These are phyloP conservation scores for Spinellus fusiger DNA, from an alignment of 192 early-diverging fungal species.

Conservation along the genomic window DNA sequence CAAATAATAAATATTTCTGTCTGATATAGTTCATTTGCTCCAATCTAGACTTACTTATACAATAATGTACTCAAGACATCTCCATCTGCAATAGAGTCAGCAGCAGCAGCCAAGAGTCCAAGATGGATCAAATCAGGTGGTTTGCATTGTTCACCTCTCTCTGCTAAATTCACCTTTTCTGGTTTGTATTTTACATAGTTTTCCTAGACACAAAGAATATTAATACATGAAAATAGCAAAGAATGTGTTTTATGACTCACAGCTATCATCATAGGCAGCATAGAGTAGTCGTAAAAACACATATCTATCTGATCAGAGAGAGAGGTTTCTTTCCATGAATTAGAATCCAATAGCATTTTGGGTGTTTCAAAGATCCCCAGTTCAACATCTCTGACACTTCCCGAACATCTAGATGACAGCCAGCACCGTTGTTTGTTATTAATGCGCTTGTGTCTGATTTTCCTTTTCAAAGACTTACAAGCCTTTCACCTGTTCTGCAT, in stretches of 20 bases:
- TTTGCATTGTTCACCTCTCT: too few relatives aligned
- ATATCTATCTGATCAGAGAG: slow-evolving; percentile 78
- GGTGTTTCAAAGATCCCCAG: slow-evolving; percentile 76
- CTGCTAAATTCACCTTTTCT: too few relatives aligned
- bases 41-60: slow-evolving; percentile 34
- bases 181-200: slow-evolving; percentile 31
- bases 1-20: slow-evolving; percentile 3
- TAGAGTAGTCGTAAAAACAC: slow-evolving; percentile 85
- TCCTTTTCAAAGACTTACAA: slow-evolving; percentile 38
- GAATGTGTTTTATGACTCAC: slow-evolving; percentile 29
- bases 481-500: slow-evolving; percentile 73
- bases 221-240: neutral
- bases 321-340: slow-evolving; percentile 31
- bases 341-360: slow-evolving; percentile 49
- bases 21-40: neutral
- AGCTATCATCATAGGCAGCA: slow-evolving; percentile 89
- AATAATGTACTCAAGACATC: slow-evolving; percentile 71
- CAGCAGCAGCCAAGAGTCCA: slow-evolving; percentile 62
- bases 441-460: neutral
- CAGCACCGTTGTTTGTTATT: neutral
- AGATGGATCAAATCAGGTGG: slow-evolving; percentile 39
- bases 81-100: slow-evolving; percentile 73
- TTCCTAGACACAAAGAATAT: slow-evolving; percentile 11
- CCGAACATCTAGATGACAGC: neutral
- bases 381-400: slow-evolving; percentile 20